These are phyloP conservation scores for Apostasia ramifera DNA, from an alignment of 106 monocot species.

Conservation along the genomic window DNA sequence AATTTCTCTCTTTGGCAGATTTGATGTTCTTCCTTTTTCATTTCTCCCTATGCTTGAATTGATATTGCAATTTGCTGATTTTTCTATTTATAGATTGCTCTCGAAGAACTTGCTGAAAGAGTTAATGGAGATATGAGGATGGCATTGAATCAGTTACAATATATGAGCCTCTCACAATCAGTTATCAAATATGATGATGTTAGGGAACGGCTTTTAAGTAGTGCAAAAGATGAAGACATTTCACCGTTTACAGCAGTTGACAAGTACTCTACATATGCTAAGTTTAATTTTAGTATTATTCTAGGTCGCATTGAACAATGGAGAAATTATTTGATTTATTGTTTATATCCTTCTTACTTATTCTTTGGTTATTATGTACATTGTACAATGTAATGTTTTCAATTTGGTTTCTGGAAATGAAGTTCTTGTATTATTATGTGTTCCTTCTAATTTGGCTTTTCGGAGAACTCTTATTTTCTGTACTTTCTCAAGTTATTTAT, in stretches of 20 bases:
- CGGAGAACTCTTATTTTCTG: too few relatives aligned
- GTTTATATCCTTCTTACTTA: too few relatives aligned
- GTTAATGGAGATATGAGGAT: conserved; percentile 94
- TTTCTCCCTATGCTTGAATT: background rate
- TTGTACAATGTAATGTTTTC: too few relatives aligned
- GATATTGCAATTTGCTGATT: background rate
- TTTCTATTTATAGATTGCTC: conserved; percentile 46
- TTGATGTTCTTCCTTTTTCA: background rate
- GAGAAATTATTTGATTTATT: too few relatives aligned
- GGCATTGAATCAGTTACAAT: conserved; percentile 98
- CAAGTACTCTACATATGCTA: conserved; percentile 55
- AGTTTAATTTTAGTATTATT: conserved; percentile 7
- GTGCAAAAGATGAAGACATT: conserved; percentile 97
- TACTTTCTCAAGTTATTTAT: too few relatives aligned
- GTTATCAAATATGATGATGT: conserved; percentile 92
- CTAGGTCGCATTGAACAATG: background rate
- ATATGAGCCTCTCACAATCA: conserved; percentile 80
- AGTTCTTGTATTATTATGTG: too few relatives aligned
- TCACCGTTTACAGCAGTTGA: conserved; percentile 97
- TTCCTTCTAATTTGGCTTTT: too few relatives aligned
- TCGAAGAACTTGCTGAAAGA: conserved; percentile 93
- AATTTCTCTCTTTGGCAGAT: background rate
- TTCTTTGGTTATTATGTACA: too few relatives aligned
- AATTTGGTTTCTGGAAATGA: too few relatives aligned
- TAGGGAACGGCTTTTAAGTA: conserved; percentile 66